These are phyloP conservation scores for Physaria fendleri DNA, from an alignment of 345 rosid genomes.

Conservation along the genomic window DNA sequence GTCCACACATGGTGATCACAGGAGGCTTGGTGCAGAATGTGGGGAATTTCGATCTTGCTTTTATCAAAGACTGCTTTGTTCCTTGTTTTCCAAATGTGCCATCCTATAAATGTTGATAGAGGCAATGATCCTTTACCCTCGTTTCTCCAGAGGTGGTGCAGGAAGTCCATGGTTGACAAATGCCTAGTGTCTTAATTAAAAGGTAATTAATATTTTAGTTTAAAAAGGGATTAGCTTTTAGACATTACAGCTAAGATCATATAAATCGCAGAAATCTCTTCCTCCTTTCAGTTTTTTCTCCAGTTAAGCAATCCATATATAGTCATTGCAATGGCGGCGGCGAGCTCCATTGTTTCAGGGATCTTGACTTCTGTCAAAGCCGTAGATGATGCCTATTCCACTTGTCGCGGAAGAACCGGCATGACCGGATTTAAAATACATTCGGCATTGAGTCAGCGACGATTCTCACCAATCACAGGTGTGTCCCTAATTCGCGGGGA, in stretches of 20 bases:
- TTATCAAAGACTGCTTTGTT: too few species aligned
- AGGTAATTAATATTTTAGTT: background rate
- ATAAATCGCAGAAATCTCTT: background rate
- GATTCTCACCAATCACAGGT: background rate
- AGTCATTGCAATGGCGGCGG: background rate
- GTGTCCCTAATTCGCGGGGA: background rate
- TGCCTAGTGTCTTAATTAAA: too few species aligned
- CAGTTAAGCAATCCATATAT: background rate
- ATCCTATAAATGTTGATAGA: too few species aligned
- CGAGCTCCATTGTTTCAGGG: conserved; percentile 26
- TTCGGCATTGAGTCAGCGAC: conserved; percentile 10
- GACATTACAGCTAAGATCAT: background rate
- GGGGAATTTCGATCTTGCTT: too few species aligned
- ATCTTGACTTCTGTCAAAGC: conserved; percentile 12
- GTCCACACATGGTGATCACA: too few species aligned
- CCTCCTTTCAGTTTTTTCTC: background rate
- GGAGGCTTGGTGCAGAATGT: too few species aligned
- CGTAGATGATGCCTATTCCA: background rate
- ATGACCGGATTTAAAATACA: background rate
- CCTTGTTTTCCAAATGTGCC: too few species aligned
- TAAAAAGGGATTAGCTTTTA: background rate
- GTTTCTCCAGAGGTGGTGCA: too few species aligned
- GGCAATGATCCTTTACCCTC: too few species aligned
- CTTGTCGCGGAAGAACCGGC: conserved; percentile 6
- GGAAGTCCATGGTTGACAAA: too few species aligned